Percentiles rank a stretch among this genome's conserved stretches.
Conservation (phyloP, 768 basidiomycete genomes). For the Lactarius vividus region DNA sequence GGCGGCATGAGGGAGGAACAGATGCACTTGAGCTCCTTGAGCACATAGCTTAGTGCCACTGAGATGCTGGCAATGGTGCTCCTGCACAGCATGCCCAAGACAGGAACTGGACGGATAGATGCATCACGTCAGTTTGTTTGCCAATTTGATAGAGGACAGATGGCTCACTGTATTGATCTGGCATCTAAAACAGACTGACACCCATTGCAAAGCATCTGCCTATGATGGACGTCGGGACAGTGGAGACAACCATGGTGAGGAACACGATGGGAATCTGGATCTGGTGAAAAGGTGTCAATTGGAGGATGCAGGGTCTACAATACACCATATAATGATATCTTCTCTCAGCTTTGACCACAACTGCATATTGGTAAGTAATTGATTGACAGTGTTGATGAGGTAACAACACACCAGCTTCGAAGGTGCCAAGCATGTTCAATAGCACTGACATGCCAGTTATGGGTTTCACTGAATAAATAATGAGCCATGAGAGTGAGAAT, state of each 20-base stretch:
- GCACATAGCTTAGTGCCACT: conserved; percentile 61
- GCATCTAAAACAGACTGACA: conserved; percentile 76
- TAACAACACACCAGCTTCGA: conserved; percentile 60
- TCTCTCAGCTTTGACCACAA: conserved; percentile 74
- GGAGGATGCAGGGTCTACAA: not conserved
- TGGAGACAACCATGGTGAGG: conserved; percentile 67
- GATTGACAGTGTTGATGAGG: not conserved
- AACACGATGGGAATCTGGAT: conserved; percentile 64
- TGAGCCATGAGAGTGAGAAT: not conserved
- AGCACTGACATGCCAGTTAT: conserved; percentile 43
- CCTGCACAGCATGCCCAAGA: conserved; percentile 85
- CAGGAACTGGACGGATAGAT: conserved; percentile 51
- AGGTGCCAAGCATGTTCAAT: conserved; percentile 72
- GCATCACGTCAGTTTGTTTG: not conserved
- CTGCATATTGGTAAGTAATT: conserved; percentile 35
- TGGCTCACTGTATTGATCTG: conserved; percentile 67
- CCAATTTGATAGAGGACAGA: not conserved
- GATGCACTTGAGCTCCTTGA: conserved; percentile 71
- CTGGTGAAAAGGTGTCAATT: not conserved
- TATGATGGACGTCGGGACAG: conserved; percentile 75
- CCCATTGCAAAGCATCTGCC: conserved; percentile 76
- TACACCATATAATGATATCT: conserved; percentile 71
- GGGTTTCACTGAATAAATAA: not conserved
- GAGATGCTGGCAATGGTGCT: conserved; percentile 75
- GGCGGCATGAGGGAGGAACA: not conserved